Conservation (phyloP, 768 basidiomycete species). For the Tylopilus subfusipes region DNA sequence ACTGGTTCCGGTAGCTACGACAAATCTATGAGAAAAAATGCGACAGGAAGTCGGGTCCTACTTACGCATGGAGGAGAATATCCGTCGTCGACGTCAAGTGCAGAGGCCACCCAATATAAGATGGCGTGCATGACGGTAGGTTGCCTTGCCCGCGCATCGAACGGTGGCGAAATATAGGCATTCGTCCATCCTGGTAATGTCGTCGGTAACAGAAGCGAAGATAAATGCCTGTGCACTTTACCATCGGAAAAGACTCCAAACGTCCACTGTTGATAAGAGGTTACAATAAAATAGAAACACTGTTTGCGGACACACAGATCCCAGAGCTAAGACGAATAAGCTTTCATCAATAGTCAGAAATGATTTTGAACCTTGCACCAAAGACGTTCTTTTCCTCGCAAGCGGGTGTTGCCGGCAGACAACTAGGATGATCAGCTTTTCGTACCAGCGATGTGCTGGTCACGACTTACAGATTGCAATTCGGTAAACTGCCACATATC, state of each 20-base stretch:
- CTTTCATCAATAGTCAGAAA: neutral
- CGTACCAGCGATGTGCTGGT: neutral
- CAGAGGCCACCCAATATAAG: slow-evolving; percentile 56
- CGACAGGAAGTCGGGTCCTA: neutral
- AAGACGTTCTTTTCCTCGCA: slow-evolving; percentile 47
- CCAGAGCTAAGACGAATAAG: slow-evolving; percentile 37
- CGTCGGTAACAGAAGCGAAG: neutral
- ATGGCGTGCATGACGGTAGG: slow-evolving; percentile 52
- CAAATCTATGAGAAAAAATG: neutral
- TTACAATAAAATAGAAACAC: slow-evolving; percentile 55
- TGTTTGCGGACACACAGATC: slow-evolving; percentile 49
- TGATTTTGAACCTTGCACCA: slow-evolving; percentile 53
- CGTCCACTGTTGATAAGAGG: slow-evolving; percentile 58
- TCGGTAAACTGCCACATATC: slow-evolving; percentile 53
- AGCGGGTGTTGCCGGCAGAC: slow-evolving; percentile 37
- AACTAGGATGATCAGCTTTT: slow-evolving; percentile 17
- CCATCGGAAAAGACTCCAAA: slow-evolving; percentile 61
- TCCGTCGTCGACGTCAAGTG: slow-evolving; percentile 34
- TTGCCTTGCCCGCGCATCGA: slow-evolving; percentile 36
- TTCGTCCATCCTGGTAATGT: slow-evolving; percentile 46
- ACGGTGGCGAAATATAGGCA: slow-evolving; percentile 48
- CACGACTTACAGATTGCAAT: slow-evolving; percentile 30
- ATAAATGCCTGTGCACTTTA: slow-evolving; percentile 17
- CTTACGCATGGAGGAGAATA: slow-evolving; percentile 27
- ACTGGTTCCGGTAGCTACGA: slow-evolving; percentile 31